Conservation (phyloP, 2,329 filamentous ascomycete species). For the Kalmusia sp. region DNA sequence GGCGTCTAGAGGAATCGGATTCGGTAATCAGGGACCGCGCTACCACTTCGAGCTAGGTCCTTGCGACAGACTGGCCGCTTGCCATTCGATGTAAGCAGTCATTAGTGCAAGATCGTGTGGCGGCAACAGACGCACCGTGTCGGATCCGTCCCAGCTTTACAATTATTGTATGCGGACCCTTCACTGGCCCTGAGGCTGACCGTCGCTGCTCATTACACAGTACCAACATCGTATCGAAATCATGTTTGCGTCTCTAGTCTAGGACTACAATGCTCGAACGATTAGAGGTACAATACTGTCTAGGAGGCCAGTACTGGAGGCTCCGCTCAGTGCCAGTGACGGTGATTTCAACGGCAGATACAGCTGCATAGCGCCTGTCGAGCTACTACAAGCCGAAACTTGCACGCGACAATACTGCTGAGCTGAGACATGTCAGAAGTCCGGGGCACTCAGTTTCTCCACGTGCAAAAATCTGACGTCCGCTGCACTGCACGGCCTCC, state of each 20-base stretch:
- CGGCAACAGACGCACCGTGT: not conserved
- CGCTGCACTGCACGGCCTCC: not conserved
- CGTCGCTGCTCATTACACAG: too few species aligned
- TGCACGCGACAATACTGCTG: not conserved
- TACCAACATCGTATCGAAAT: not conserved
- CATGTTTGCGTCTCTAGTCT: not conserved
- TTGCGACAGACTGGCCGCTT: not conserved
- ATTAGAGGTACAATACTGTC: not conserved
- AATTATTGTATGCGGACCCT: not conserved
- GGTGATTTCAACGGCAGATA: too few species aligned
- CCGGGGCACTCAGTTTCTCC: not conserved
- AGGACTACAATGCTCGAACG: not conserved
- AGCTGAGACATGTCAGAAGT: not conserved
- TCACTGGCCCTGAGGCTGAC: not conserved
- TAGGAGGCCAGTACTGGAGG: not conserved
- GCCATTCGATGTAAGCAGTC: not conserved
- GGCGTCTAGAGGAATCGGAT: not conserved
- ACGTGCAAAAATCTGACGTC: slow-evolving; percentile 4
- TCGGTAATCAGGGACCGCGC: not conserved
- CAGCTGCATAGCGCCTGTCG: not conserved
- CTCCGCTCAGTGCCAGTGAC: not conserved
- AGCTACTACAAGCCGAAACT: not conserved
- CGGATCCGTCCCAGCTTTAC: not conserved
- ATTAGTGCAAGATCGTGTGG: not conserved
- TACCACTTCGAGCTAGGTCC: slow-evolving; percentile 1